Percentiles rank a stretch among this genome's conserved stretches.
phyloP scores from a whole-genome alignment of 805 yeast genomes.

The Metschnikowia chrysomelidarum region DNA sequence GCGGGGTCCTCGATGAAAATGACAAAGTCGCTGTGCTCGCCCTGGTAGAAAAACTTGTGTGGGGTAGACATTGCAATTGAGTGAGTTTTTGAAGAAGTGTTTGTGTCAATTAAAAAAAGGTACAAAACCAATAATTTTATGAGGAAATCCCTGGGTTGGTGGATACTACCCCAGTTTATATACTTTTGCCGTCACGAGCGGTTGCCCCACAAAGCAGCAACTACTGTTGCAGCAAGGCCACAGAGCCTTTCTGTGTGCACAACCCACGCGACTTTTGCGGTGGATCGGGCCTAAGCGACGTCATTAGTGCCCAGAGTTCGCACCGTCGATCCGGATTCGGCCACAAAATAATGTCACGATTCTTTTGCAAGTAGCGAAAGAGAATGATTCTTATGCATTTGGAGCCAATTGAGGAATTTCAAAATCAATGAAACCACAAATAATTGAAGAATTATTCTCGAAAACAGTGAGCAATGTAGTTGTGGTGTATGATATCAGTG shows the following conservation, averaged over 20 bases:
- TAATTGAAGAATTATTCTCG: no score
- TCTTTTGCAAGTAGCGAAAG: no score
- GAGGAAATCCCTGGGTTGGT: background rate
- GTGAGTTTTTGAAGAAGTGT: background rate
- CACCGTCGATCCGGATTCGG: background rate
- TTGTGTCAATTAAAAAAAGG: background rate
- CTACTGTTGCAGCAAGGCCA: constrained; percentile 6
- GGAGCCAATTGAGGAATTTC: no score
- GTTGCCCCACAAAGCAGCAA: constrained; percentile 7
- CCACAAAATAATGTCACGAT: no score
- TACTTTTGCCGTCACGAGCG: background rate
- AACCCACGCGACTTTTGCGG: constrained; percentile 2
- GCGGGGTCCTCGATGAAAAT: constrained; percentile 60
- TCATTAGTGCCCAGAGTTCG: constrained; percentile 3
- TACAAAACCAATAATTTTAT: background rate
- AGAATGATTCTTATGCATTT: no score
- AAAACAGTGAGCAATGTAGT: no score
- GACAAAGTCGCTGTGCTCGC: constrained; percentile 60
- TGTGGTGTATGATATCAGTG: no score
- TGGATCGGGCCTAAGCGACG: constrained; percentile 1
- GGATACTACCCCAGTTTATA: constrained; percentile 8
- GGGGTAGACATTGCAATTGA: constrained; percentile 25
- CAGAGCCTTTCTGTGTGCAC: constrained; percentile 1
- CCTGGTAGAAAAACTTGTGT: constrained; percentile 64
- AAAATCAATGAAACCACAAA: background rate